Base-by-base conservation (phyloP, 2,329 filamentous ascomycete genomes). In the Trichoderma koningii region DNA sequence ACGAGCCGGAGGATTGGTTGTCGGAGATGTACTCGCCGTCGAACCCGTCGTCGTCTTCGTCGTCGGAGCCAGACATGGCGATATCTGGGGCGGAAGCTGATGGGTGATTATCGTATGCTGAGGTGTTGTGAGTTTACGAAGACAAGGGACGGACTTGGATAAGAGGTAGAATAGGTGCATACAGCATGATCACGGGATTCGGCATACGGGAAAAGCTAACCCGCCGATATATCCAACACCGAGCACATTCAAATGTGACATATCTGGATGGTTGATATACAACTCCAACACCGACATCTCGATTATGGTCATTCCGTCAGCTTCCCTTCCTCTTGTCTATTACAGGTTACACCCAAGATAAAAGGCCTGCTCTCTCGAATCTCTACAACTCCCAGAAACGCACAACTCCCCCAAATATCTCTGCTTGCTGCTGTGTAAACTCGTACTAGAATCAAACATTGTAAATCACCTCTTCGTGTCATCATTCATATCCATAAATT, bases 21-120 rank as follows among this genome's bases (percentile, higher is more conserved):
- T 77, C 76, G 10, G 72, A 76, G 63, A 77, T 70, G 64, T 75
- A 76, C 56, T 75, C 70, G 42, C 71, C 76, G n/a, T 76, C 73
- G 19, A 44, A 55, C 3, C 10, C 50, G 38, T 73, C 74, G 55
- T 76, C 77, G 56, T 76, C 50, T 34, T 73, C 74, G 55, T 76
- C 77, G 57, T 76, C 76, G 19, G 75, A 75, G 23, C 67, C 65
- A 19, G 75, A 75, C 76, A 78, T 68, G 38, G 19, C 34, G 34
- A 23, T 23, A 3, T 3, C 21, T 23, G 21, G 21, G 21, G 34
- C 3, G 14, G 12, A 38, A 14, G 34, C 12, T 12, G 4, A 38
- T 3, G 12, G 12, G 34, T 3, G 5, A 38, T 14, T 14, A 5
- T 55, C 41, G 44, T 30, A 56, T 65, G 44, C 61, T 34, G 21